Evolutionary conservation across 2,329 filamentous ascomycete genomes (phyloP), one percentile per base, ranked within the genome.

Genomic region (Clarireedia homoeocarpa): DNA sequence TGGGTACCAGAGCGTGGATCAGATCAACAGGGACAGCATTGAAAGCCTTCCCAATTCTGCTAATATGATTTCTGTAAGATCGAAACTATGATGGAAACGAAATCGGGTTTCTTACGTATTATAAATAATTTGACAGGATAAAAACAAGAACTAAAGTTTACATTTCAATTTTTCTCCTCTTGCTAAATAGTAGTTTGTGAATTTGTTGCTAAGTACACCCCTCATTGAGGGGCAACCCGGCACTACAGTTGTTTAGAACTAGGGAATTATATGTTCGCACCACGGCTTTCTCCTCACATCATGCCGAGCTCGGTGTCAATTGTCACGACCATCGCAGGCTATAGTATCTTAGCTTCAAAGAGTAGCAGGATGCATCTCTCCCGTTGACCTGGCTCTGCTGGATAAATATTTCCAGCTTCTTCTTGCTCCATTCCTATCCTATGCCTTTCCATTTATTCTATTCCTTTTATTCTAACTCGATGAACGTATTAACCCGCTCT

Each of bases 1-100:
- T 17, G 81, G 82, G 0, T 80, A 77, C 58, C 75, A 76, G 48
- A 75, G 71, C 40, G 67, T 84, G 2, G 70, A 71, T 1, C 75
- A 82, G 54, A 80, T 85, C 55, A 73, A 78, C 48, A 69, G 71
- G 27, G 69, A 69, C 7, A 56, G 54, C 49, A 56, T 71, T 60
- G 73, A 77, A 51, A 74, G 72, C 17, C 68, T 74, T 34, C 73
- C 74, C 0, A 76, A 70, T 59, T 70, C 69, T 4, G 72, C 73
- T 46, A 65, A 67, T 4, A 67, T 74, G 53, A 69, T 72, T 52
- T 65, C 68, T 1, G 68, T 73, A 48, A 72, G 67, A 55, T 65
- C 65, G 7, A 69, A 65, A 58, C 42, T 62, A 53, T 53, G 23
- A 53, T 10, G 15, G 9, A 3, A 10, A 15, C 17, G 5, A 17